Evolutionary conservation across 768 basidiomycete genomes (phyloP).

Genomic region (Punctularia strigosozonata): DNA sequence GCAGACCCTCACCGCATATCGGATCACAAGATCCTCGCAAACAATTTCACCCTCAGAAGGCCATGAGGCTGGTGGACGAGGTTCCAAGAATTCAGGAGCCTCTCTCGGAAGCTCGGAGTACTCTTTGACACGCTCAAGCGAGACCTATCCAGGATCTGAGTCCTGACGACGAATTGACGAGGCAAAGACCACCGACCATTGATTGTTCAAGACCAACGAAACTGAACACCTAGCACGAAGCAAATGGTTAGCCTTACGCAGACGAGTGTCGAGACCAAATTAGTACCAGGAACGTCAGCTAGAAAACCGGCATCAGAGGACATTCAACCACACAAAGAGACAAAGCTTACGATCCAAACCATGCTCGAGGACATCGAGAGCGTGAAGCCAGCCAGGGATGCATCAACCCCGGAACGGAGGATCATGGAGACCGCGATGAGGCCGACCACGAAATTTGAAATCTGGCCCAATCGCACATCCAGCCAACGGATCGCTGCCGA

Average conservation of each 20-base stretch:
- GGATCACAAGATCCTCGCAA: slow-evolving; percentile 65
- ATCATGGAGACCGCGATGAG: slow-evolving; percentile 58
- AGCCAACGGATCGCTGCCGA: slow-evolving; percentile 82
- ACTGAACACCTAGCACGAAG: slow-evolving; percentile 40
- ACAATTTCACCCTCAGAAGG: slow-evolving; percentile 58
- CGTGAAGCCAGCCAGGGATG: slow-evolving; percentile 78
- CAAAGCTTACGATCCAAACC: background rate
- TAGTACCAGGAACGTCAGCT: slow-evolving; percentile 50
- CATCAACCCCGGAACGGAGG: slow-evolving; percentile 57
- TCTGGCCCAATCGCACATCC: slow-evolving; percentile 74
- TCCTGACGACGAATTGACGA: too few species aligned
- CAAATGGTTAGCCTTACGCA: slow-evolving; percentile 1
- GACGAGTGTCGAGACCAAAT: slow-evolving; percentile 1
- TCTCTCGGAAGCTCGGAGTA: slow-evolving; percentile 73
- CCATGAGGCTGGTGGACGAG: slow-evolving; percentile 74
- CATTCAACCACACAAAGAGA: background rate
- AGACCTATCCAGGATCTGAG: too few species aligned
- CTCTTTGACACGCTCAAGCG: slow-evolving; percentile 84
- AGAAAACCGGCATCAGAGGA: slow-evolving; percentile 1
- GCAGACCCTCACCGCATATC: slow-evolving; percentile 51
- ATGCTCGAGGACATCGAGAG: slow-evolving; percentile 63
- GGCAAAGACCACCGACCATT: slow-evolving; percentile 48
- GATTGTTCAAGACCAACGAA: slow-evolving; percentile 90
- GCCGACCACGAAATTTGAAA: slow-evolving; percentile 65
- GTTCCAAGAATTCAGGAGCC: slow-evolving; percentile 76